A percentile compares a stretch with the other conserved stretches of the same genome.
phyloP scores from a whole-genome alignment of 1,284 basidiomycete genomes.

The Cryptococcus deneoformans region DNA sequence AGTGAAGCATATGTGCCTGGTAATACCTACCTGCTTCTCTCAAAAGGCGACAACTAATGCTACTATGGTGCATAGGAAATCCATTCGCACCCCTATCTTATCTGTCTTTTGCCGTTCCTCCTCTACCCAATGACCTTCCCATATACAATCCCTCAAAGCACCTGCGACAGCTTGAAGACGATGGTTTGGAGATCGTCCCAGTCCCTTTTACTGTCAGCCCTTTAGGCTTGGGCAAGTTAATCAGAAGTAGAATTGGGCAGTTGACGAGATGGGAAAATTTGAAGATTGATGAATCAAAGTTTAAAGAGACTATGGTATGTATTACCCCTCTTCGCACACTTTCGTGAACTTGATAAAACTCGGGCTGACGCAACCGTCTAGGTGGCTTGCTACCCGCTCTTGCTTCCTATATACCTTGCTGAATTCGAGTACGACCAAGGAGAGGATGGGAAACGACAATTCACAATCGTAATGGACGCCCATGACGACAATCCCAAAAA shows the following conservation, averaged over 20 bases:
- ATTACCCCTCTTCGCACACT: background rate
- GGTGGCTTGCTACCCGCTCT: slow-evolving; percentile 46
- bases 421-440: slow-evolving; percentile 36
- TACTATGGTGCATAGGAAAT: slow-evolving; percentile 29
- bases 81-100: slow-evolving; percentile 47
- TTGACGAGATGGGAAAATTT: slow-evolving; percentile 18
- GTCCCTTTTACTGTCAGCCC: slow-evolving; percentile 53
- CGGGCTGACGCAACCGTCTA: slow-evolving; percentile 6
- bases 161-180: slow-evolving; percentile 58
- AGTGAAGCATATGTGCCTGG: slow-evolving; percentile 39
- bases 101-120: slow-evolving; percentile 40
- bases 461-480: slow-evolving; percentile 43
- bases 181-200: slow-evolving; percentile 62
- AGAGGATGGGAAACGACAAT: slow-evolving; percentile 22
- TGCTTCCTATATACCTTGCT: slow-evolving; percentile 47
- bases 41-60: background rate
- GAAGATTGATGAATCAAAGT: slow-evolving; percentile 25
- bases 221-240: slow-evolving; percentile 25
- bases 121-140: slow-evolving; percentile 28
- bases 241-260: slow-evolving; percentile 25
- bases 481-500: slow-evolving; percentile 31
- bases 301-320: slow-evolving; percentile 39
- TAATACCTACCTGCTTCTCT: slow-evolving; percentile 7
- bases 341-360: background rate
- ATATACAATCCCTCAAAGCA: slow-evolving; percentile 36